Evolutionary conservation across 1,284 basidiomycete species (phyloP).

Genomic region (Trichosporon ovoides): DNA sequence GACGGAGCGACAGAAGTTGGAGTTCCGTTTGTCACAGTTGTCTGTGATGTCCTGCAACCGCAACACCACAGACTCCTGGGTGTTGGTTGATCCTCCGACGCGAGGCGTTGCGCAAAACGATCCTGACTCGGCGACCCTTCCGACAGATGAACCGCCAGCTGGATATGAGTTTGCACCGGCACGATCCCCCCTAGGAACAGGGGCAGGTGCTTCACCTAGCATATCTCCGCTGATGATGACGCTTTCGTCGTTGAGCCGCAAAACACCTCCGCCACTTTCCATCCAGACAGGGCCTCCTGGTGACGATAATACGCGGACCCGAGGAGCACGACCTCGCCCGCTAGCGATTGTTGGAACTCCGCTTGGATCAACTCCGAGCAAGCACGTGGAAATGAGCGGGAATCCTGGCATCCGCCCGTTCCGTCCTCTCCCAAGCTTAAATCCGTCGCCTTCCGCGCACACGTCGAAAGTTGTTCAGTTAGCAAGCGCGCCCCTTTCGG

Average conservation of each 20-base stretch:
- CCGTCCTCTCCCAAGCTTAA: constrained; percentile 1
- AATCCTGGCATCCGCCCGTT: not conserved
- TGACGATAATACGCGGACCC: not conserved
- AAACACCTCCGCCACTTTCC: not conserved
- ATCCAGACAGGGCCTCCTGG: not conserved
- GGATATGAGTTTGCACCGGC: not conserved
- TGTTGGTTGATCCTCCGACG: not conserved
- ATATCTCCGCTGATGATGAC: not conserved
- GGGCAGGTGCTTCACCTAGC: not conserved
- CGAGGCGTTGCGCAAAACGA: not conserved
- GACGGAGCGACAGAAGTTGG: not conserved
- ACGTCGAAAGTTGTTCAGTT: not conserved
- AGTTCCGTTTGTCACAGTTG: not conserved
- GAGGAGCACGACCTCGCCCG: not conserved
- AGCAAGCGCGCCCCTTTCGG: not conserved
- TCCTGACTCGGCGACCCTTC: not conserved
- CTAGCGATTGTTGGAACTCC: not conserved
- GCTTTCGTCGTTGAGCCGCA: not conserved
- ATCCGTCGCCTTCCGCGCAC: not conserved
- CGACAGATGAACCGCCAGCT: not conserved
- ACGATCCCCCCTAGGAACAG: not conserved
- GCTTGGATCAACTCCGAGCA: not conserved
- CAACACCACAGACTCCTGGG: not conserved
- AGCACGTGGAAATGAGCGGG: not conserved
- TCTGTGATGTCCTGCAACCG: not conserved